Evolutionary conservation across 1,284 basidiomycete species (phyloP).

Genomic region (Rhizoctonia solani): DNA sequence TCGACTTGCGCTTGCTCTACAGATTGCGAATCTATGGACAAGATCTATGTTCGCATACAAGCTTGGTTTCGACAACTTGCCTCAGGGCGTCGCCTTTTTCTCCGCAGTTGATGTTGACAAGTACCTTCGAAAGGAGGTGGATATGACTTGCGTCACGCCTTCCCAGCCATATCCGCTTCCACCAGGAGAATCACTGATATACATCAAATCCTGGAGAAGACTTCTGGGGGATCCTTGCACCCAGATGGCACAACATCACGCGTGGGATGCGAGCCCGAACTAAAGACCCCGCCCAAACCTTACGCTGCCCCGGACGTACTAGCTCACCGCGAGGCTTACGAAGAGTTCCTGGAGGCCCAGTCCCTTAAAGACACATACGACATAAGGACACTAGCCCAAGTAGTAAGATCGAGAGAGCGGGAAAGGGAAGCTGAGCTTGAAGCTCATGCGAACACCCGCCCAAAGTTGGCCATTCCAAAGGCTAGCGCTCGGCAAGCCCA

Average conservation of each 20-base stretch:
- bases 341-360: constrained; percentile 14
- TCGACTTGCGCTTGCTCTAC: constrained; percentile 88
- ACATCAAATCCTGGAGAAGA: constrained; percentile 63
- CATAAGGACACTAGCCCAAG: neutral
- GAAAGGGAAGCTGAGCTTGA: neutral
- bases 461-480: no score
- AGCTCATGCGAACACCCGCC: neutral
- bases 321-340: neutral
- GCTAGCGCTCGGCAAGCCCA: no score
- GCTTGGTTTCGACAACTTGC: constrained; percentile 94
- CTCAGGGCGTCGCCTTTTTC: constrained; percentile 94
- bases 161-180: constrained; percentile 84
- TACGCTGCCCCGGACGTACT: constrained; percentile 1
- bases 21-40: constrained; percentile 97
- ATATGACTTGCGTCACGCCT: constrained; percentile 94
- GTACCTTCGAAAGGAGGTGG: constrained; percentile 93
- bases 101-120: constrained; percentile 94
- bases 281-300: neutral
- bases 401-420: neutral
- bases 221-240: constrained; percentile 66
- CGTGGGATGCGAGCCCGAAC: neutral
- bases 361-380: neutral
- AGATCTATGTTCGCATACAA: constrained; percentile 89
- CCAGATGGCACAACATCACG: constrained; percentile 39
- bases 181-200: constrained; percentile 88